Evolutionary conservation across 495 filamentous ascomycete genomes (phyloP), one percentile per base, ranked within the genome.

Genomic region (Penicillium lividum): DNA sequence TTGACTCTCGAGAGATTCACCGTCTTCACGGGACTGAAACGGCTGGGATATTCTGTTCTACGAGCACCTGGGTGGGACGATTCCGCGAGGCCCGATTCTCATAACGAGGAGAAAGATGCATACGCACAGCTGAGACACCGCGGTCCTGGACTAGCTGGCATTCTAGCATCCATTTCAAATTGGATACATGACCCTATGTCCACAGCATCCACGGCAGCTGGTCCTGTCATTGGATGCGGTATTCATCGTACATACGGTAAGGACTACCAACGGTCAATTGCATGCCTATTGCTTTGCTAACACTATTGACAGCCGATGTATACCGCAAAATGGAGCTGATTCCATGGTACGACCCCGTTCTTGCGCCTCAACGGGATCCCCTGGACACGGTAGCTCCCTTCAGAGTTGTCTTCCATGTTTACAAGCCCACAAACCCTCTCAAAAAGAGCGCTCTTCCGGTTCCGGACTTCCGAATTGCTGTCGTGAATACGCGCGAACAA

Each of bases 401-500:
- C 78, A 80, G 81, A 44, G 75, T 93, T 45, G 80, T 85, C 42
- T 95, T 86, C 70, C 70, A 94, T 69, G 73, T 96, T 61, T 96
- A 88, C 85, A 96, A 94, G 68, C 83, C 90, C 15, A 74, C 70
- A n/a, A 80, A 83, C 0, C 71, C 77, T 3, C 93, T 92, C 77
- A 81, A 84, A 42, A 97, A 97, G 66, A 79, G 86, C 10, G 80
- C 85, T 22, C 92, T 88, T 16, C 86, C 87, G 1, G 53, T 82
- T 0, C 92, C 94, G 0, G 90, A 97, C 64, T 97, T 93, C 71
- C 83, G 84, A 38, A 80, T 98, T 42, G 85, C 86, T 5, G 89
- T 97, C 15, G 79, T 92, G 28, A 86, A 89, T 65, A 89, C 92
- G 3, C 84, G 90, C 13, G 69, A 72, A 28, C 78, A 86, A 46